Base-by-base conservation (phyloP, 1,284 basidiomycete genomes). In the Dichomitus squalens region DNA sequence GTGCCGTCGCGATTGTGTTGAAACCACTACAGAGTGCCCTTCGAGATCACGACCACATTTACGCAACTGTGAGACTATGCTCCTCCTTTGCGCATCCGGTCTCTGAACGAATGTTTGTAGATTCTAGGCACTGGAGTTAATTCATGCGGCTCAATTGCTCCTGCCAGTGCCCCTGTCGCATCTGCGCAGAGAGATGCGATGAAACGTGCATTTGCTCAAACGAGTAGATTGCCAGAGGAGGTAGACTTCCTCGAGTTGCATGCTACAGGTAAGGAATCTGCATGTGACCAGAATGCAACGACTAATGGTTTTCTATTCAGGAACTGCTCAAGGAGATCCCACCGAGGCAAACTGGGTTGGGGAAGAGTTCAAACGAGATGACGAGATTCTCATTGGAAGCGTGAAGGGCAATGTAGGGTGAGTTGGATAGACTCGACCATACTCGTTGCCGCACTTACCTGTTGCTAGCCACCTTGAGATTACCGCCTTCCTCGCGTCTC, bases 291-390 rank as follows among this genome's bases (percentile, higher is more conserved):
- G 5, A 33, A 29, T 27, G n/a, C 36, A 12, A 23, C 35, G 3
- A 8, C 23, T 50, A 23, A n/a, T 21, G 21, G 7, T 9, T 1
- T 44, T 8, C 18, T 12, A 33, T 18, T 35, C 31, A 55, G 76
- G 76, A 3, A 81, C 80, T 2, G 72, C 75, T 20, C 69, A 66
- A 16, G 81, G 81, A 0, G 81, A 83, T 60, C 80, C 79, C 0
- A 77, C 72, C 0, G 81, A 82, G 64, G 76, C 76, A 7, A 81
- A 81, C 50, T 77, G 75, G 69, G 76, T 77, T 7, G 80, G 79
- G 1, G 67, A 70, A 38, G 47, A 62, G n/a, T 78, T 76, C 52
- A 49, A 63, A 34, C 61, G 71, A 12, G 65, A 68, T 7, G 66
- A 60, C 9, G 70, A 71, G 5, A 58, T 79, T 6, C 14, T 74